Evolutionary conservation across 352 stramenopile species (phyloP), one percentile per base, ranked within the genome.

Genomic region (Globisporangium barbulae): DNA sequence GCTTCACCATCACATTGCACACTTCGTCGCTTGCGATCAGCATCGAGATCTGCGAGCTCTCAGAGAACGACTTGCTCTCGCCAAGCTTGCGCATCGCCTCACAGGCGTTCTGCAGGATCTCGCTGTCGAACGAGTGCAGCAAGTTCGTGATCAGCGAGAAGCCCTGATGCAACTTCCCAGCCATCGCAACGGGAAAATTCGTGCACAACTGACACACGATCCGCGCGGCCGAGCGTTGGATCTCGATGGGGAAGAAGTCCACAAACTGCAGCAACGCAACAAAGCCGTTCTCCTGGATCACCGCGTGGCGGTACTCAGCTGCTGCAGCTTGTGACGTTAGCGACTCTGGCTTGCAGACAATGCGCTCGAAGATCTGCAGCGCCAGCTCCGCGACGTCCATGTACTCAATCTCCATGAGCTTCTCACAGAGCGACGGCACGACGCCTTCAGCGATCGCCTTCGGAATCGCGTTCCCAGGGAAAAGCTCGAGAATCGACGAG

Each of bases 241-340:
- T 89, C 53, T 89, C 82, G 42, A 90, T 64, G 17, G 81, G 78
- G 59, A 93, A 93, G 61, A 93, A 93, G 58, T 93, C 84, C 10
- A 93, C 68, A 61, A 89, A 91, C 74, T 93, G 82, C 22, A 93
- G 70, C 45, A 93, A 19, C 44, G 80, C 80, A 7, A 91, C 75
- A 45, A 93, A 68, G 0, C 81, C 82, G 49, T 90, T 88, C 50
- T 83, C 80, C 37, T 76, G 52, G 44, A 91, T 74, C 6, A 91
- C 72, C 2, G 70, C 62, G 3, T 68, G 61, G 2, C 83, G 72
- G 47, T 81, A 82, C 53, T 76, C 69, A 3, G 74, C 72, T n/a
- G 61, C 28, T 3, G 50, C 41, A 28, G 55, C 1, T 45, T 63
- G 62, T 0, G 53, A 59, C 35, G 39, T 10, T 9, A 50, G 21